phyloP scores from a whole-genome alignment of 257 asterid genomes.

The Solanum dulcamara region DNA sequence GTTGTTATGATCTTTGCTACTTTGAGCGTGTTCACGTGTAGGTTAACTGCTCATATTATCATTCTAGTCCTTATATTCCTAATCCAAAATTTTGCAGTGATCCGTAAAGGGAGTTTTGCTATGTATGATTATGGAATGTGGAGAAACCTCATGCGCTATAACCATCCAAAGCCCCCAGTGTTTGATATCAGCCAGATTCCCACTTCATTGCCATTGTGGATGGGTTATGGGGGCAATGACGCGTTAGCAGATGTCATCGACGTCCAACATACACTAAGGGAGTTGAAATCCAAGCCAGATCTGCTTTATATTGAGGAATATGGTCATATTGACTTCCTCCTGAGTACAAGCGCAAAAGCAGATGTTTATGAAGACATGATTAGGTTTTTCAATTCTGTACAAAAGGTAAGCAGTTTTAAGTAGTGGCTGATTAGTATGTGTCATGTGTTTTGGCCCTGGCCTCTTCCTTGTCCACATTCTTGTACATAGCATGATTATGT shows the following conservation, averaged over 20 bases:
- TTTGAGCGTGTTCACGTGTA: background rate
- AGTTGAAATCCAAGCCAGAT: conserved; percentile 47
- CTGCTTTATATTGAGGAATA: conserved; percentile 75
- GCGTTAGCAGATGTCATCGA: conserved; percentile 75
- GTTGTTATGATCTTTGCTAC: background rate
- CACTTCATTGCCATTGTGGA: conserved; percentile 72
- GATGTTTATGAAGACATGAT: conserved; percentile 71
- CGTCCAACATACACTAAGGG: conserved; percentile 55
- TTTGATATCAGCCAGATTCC: conserved; percentile 71
- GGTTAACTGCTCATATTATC: background rate
- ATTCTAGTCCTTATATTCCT: background rate
- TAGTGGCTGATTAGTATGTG: background rate
- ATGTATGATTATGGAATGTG: conserved; percentile 75
- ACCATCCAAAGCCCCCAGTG: conserved; percentile 53
- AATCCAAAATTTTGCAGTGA: conserved; percentile 48
- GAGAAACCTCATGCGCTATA: conserved; percentile 58
- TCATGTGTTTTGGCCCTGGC: background rate
- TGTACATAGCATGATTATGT: background rate
- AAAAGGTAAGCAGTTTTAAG: conserved; percentile 7
- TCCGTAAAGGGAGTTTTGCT: conserved; percentile 72
- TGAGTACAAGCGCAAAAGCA: conserved; percentile 51
- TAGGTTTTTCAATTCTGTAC: conserved; percentile 48
- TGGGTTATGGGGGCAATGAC: conserved; percentile 87
- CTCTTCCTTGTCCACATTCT: background rate
- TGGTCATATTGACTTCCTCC: conserved; percentile 83